Evolutionary conservation across 2,329 filamentous ascomycete genomes (phyloP).

Genomic region (Exophiala sideris): DNA sequence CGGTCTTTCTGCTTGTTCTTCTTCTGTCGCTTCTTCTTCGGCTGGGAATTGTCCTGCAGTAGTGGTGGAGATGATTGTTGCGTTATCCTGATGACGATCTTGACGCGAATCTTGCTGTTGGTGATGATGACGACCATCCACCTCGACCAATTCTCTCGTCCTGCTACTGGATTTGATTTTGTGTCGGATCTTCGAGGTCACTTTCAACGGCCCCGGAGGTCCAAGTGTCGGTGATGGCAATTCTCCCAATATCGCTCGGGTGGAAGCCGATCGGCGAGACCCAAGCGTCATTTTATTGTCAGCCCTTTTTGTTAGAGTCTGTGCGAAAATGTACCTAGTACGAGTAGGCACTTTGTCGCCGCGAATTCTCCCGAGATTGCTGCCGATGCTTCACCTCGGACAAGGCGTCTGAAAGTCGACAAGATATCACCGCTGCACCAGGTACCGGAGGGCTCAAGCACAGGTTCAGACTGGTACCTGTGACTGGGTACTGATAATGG

Average conservation of each 20-base stretch:
- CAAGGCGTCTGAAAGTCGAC: too few relatives aligned
- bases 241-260: constrained; percentile 15
- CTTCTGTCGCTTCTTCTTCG: background rate
- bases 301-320: background rate
- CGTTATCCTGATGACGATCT: background rate
- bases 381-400: too few relatives aligned
- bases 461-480: background rate
- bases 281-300: constrained; percentile 17
- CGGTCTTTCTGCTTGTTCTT: background rate
- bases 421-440: too few relatives aligned
- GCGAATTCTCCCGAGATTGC: background rate
- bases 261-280: constrained; percentile 11
- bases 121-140: background rate
- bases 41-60: background rate
- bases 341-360: background rate
- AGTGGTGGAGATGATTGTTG: background rate
- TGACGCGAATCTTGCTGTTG: background rate
- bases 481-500: background rate
- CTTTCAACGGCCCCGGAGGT: constrained; percentile 8
- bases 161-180: constrained; percentile 7
- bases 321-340: background rate
- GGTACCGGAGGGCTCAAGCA: background rate
- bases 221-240: constrained; percentile 9
- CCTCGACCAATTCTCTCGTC: background rate
- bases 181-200: constrained; percentile 10